A percentile compares a stretch with the other conserved stretches of the same genome.
phyloP scores from a whole-genome alignment of 768 basidiomycete genomes.

The Termitomyces eurrhizus region DNA sequence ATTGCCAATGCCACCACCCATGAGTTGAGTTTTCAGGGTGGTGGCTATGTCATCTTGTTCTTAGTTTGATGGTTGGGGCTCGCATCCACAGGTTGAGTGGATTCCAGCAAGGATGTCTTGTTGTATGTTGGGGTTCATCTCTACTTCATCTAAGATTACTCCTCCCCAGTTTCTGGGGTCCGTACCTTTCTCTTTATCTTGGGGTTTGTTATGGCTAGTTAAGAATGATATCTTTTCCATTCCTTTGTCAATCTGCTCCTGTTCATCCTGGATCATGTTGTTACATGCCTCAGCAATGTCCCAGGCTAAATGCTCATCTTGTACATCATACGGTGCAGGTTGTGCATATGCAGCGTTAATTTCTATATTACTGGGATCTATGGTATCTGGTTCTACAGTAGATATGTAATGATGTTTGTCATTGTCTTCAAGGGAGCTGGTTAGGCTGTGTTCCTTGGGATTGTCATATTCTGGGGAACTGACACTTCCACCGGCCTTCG shows the following conservation, averaged over 20 bases:
- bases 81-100: no score
- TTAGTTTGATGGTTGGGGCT: no score
- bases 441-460: no score
- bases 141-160: not conserved
- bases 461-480: no score
- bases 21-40: no score
- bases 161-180: not conserved
- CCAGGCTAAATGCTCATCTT: not conserved
- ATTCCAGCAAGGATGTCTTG: not conserved
- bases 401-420: not conserved
- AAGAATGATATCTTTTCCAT: not conserved
- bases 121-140: not conserved
- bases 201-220: no score
- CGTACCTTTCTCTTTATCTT: not conserved
- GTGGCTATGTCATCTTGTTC: no score
- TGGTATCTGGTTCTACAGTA: not conserved
- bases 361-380: not conserved
- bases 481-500: not conserved
- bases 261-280: not conserved
- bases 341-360: accelerated
- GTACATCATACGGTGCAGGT: no score
- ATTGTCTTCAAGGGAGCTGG: no score
- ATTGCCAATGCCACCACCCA: no score
- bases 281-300: not conserved
- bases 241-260: not conserved